phyloP scores from a whole-genome alignment of 2,329 filamentous ascomycete genomes.

The Mollisia scopiformis region DNA sequence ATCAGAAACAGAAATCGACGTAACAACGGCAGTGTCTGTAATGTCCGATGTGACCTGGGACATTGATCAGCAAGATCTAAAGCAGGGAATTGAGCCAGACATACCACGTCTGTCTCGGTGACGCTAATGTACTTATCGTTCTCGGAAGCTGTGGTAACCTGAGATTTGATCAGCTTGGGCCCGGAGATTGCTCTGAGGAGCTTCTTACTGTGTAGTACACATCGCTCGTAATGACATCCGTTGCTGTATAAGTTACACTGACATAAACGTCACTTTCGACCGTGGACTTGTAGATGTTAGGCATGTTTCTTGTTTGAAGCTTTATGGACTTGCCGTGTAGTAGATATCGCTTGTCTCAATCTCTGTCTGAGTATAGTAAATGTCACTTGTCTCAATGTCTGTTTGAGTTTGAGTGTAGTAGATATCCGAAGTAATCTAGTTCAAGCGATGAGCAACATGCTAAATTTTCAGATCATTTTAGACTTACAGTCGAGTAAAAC shows the following conservation, averaged over 20 bases:
- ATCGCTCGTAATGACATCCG: not conserved
- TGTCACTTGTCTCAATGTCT: not conserved
- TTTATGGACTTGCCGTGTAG: not conserved
- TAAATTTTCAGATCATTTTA: not conserved
- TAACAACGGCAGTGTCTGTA: not conserved
- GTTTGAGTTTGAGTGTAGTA: too few relatives aligned
- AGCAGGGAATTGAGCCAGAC: not conserved
- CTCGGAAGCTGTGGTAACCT: too few relatives aligned
- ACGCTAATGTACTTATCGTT: too few relatives aligned
- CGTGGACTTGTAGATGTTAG: not conserved
- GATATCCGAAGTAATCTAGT: not conserved
- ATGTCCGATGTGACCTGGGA: not conserved
- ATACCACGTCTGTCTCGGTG: too few relatives aligned
- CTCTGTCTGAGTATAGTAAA: not conserved
- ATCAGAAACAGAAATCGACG: not conserved
- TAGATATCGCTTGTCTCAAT: not conserved
- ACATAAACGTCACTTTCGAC: not conserved
- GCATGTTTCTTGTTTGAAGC: not conserved
- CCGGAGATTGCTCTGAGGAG: too few relatives aligned
- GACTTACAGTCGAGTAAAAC: conserved; percentile 1
- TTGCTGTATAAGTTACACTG: not conserved
- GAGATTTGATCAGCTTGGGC: too few relatives aligned
- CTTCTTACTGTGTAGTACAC: not conserved
- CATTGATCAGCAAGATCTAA: not conserved
- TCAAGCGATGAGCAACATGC: not conserved